These are phyloP conservation scores for Lentinula aciculospora DNA, from an alignment of 768 basidiomycete species.

Conservation along the genomic window DNA sequence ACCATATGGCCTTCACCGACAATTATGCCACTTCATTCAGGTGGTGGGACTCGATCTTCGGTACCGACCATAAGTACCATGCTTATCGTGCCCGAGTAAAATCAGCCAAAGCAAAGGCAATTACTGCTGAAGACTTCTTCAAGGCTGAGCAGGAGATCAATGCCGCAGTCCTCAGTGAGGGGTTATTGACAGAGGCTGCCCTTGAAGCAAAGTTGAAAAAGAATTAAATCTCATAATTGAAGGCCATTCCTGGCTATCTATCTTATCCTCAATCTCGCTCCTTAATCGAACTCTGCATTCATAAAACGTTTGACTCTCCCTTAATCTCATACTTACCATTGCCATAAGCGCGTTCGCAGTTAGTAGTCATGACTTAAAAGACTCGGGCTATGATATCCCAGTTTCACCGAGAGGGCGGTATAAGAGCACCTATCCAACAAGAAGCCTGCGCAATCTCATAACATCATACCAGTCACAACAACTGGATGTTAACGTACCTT, in stretches of 20 bases:
- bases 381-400: no score
- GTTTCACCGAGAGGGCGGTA: no score
- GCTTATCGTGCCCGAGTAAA: slow-evolving; percentile 67
- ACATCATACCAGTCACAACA: not conserved
- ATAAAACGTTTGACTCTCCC: no score
- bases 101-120: slow-evolving; percentile 46
- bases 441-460: no score
- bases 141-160: slow-evolving; percentile 6
- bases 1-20: slow-evolving; percentile 94
- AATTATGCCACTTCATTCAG: slow-evolving; percentile 96
- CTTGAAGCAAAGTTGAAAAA: not conserved
- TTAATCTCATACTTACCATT: no score
- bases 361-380: no score
- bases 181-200: not conserved
- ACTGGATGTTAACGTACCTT: not conserved
- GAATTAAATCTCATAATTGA: not conserved
- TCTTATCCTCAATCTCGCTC: no score
- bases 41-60: slow-evolving; percentile 86
- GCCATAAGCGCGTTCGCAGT: no score
- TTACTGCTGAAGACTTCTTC: not conserved
- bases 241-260: no score
- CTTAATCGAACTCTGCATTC: no score
- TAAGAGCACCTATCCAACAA: no score
- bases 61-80: slow-evolving; percentile 87
- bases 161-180: slow-evolving; percentile 1